phyloP scores from a whole-genome alignment of 345 rosid genomes.

The Turritis glabra region DNA sequence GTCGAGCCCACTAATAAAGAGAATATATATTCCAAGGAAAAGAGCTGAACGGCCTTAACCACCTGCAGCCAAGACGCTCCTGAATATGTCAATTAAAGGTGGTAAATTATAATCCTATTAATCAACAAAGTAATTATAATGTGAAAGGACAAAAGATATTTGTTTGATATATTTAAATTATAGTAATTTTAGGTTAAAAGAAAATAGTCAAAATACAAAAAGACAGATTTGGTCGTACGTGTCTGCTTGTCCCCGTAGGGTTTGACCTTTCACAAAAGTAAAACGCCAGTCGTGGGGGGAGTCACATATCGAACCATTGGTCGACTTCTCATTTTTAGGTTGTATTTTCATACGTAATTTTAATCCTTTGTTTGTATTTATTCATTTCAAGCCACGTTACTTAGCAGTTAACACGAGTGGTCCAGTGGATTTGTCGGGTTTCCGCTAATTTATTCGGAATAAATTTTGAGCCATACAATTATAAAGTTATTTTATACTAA shows the following conservation, averaged over 20 bases:
- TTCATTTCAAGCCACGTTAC: slow-evolving; percentile 18
- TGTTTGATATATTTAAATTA: neutral
- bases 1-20: neutral
- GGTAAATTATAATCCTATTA: neutral
- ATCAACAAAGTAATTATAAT: neutral
- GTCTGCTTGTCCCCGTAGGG: slow-evolving; percentile 35
- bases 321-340: neutral
- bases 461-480: slow-evolving; percentile 6
- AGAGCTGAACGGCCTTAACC: neutral
- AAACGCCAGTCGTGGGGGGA: slow-evolving; percentile 37
- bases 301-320: slow-evolving; percentile 1
- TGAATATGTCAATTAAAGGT: neutral
- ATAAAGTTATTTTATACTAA: neutral
- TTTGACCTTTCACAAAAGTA: slow-evolving; percentile 40
- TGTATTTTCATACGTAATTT: neutral
- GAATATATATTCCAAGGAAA: neutral
- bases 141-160: neutral
- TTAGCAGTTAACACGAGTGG: slow-evolving; percentile 29
- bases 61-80: neutral
- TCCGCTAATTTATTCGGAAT: neutral
- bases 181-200: neutral
- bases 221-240: slow-evolving; percentile 29
- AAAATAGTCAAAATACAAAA: neutral
- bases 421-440: slow-evolving; percentile 30
- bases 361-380: neutral